Conservation (phyloP, 106 monocot genomes). For the Dendrobium catenatum region DNA sequence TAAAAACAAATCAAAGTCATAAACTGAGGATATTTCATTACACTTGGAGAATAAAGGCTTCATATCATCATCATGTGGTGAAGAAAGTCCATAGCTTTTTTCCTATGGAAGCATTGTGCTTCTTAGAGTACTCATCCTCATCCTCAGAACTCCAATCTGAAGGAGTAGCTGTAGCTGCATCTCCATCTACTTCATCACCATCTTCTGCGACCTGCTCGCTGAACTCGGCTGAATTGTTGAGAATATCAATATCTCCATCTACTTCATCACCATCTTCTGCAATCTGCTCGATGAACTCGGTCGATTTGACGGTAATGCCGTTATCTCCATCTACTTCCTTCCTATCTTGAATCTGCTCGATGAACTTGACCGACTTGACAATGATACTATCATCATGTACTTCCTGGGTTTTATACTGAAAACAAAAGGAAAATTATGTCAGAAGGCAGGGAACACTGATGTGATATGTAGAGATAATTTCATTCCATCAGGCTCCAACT, state of each 20-base stretch:
- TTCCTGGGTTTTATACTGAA: constrained; percentile 28
- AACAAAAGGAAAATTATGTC: not conserved
- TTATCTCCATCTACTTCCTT: not conserved
- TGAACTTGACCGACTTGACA: constrained; percentile 23
- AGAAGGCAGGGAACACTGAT: not conserved
- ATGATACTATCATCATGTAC: not conserved
- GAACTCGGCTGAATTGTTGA: not conserved
- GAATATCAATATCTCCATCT: not conserved
- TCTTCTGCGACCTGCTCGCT: not conserved
- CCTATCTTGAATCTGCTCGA: constrained; percentile 6
- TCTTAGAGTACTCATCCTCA: constrained; percentile 19
- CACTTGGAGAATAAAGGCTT: not conserved
- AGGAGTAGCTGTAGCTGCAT: constrained; percentile 12
- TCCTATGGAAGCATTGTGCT: constrained; percentile 39
- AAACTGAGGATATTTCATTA: not conserved
- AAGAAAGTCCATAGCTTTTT: constrained; percentile 70
- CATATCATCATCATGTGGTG: constrained; percentile 27
- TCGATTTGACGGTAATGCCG: constrained; percentile 3
- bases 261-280: constrained; percentile 9
- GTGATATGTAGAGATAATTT: not conserved
- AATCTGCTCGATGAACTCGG: constrained; percentile 25
- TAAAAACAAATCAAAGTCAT: not conserved
- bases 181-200: constrained; percentile 5
- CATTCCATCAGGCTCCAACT: not conserved
- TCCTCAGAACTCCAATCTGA: constrained; percentile 6